Percentiles rank a stretch among this genome's conserved stretches.
Conservation (phyloP, 306 rosid species). For the Medicago lupulina region DNA sequence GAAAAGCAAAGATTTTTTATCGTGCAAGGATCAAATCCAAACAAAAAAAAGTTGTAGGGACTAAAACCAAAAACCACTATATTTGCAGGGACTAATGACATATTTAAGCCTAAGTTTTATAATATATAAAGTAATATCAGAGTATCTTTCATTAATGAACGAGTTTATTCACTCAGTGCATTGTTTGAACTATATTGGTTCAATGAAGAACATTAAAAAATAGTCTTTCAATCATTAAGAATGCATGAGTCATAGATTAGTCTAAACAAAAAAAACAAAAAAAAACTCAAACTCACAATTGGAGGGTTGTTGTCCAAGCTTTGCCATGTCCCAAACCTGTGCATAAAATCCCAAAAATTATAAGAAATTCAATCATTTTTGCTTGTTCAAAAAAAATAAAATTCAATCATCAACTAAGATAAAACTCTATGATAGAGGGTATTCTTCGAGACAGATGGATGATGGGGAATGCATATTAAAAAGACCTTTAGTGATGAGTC, state of each 20-base stretch:
- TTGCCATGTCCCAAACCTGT: constrained; percentile 98
- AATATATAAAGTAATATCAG: constrained; percentile 5
- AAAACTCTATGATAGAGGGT: constrained; percentile 31
- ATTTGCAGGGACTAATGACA: too few relatives aligned
- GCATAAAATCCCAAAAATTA: constrained; percentile 40
- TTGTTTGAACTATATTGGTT: constrained; percentile 14
- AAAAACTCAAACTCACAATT: constrained; percentile 63
- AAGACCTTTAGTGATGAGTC: constrained; percentile 88
- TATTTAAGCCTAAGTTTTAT: too few relatives aligned
- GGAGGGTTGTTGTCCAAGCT: constrained; percentile 79
- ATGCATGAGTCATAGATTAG: background rate
- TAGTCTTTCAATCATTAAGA: constrained; percentile 7
- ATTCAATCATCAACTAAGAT: constrained; percentile 19
- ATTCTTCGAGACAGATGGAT: constrained; percentile 9
- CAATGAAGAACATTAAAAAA: background rate
- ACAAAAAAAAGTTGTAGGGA: too few relatives aligned
- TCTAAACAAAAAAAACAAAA: constrained; percentile 31
- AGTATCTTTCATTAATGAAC: constrained; percentile 10
- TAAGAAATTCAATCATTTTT: constrained; percentile 26
- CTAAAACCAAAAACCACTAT: too few relatives aligned
- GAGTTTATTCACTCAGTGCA: background rate
- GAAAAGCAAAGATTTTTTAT: too few relatives aligned
- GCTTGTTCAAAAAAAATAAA: too few relatives aligned
- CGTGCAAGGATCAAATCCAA: too few relatives aligned
- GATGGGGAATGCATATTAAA: constrained; percentile 21